Base-by-base conservation (phyloP, 768 basidiomycete genomes). In the Floccularia luteovirens region DNA sequence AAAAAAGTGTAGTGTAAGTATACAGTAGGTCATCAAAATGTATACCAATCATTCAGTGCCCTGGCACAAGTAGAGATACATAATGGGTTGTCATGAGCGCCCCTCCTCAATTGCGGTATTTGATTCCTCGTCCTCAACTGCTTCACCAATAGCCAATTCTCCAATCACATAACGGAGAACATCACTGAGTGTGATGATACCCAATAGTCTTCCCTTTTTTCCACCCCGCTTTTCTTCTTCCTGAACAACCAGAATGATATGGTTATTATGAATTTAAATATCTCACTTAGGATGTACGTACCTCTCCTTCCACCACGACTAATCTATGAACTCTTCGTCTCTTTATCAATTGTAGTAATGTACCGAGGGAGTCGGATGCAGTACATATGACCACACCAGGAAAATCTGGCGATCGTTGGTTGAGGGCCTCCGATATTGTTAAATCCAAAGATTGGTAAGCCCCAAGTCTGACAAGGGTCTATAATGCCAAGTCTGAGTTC, bases 321-420 rank as follows among this genome's bases (percentile, higher is more conserved):
- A 99, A 65, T 36, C 96, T 79, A 58, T 99, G 96, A 11, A 96
- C 90, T 23, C 96, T 72, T 21, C 92, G 80, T 59, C 92, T 89
- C 62, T 90, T 90, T 56, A 98, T 88, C 16, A 96, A 76, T 49
- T 89, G 80, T 35, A 99, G 73, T 5, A 98, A 75, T 1, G 90
- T 91, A 3, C 85, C 87, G 20, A 99, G 69, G 0, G 93, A 93
- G 55, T 98, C 94, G 2, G 81, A 75, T 1, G 90, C 89, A 0
- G 89, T 90, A 57, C 96, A 98, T 14, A 94, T 87, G 39, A 98
- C 90, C 5, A 98, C 93, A 11, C 96, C 96, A 5, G 91, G 89
- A 58, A 99, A 99, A 61, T 98, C 94, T 5, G 88, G 75, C 11
- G 90, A 85, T 12, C 96, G 85, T 55, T 93, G 88, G 46, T 80